Conservation (phyloP, 352 stramenopile genomes). For the Phytophthora crassamura region DNA sequence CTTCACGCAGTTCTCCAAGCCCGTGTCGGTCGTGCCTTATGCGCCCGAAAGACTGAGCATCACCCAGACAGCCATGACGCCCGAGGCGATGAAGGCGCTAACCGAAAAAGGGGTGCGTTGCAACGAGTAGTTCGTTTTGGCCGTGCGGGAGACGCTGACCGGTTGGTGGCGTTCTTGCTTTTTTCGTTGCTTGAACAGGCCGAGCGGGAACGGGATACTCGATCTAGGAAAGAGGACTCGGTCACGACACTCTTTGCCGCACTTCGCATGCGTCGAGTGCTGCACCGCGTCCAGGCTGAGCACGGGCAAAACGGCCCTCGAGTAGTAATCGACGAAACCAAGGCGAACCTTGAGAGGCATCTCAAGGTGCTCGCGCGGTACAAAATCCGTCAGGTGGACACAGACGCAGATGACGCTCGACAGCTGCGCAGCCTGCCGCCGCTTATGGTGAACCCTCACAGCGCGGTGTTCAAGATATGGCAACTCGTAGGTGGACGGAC, state of each 20-base stretch:
- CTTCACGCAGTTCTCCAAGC: conserved; percentile 51
- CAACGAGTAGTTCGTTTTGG: neutral
- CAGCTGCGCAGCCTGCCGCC: conserved; percentile 48
- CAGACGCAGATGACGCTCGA: conserved; percentile 42
- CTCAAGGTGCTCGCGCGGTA: conserved; percentile 79
- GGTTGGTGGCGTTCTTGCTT: neutral
- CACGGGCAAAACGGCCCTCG: conserved; percentile 19
- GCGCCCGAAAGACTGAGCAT: conserved; percentile 74
- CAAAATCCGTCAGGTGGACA: conserved; percentile 72
- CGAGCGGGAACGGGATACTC: neutral
- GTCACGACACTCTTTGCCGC: conserved; percentile 72
- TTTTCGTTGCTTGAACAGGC: conserved; percentile 1
- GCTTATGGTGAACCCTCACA: conserved; percentile 78
- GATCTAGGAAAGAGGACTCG: conserved; percentile 31
- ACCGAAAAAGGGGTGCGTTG: conserved; percentile 40
- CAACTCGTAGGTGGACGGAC: conserved; percentile 66
- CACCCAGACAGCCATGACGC: conserved; percentile 54
- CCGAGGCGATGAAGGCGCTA: conserved; percentile 55
- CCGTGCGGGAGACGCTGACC: neutral
- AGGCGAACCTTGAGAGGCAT: conserved; percentile 70
- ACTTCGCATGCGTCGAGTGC: conserved; percentile 53
- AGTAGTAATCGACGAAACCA: conserved; percentile 42
- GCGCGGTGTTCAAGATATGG: conserved; percentile 75
- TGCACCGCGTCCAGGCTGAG: conserved; percentile 46
- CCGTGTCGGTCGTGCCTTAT: conserved; percentile 66